These are phyloP conservation scores for Polytrichum commune DNA, from an alignment of 225 moss, liverwort and hornwort species.

Conservation along the genomic window DNA sequence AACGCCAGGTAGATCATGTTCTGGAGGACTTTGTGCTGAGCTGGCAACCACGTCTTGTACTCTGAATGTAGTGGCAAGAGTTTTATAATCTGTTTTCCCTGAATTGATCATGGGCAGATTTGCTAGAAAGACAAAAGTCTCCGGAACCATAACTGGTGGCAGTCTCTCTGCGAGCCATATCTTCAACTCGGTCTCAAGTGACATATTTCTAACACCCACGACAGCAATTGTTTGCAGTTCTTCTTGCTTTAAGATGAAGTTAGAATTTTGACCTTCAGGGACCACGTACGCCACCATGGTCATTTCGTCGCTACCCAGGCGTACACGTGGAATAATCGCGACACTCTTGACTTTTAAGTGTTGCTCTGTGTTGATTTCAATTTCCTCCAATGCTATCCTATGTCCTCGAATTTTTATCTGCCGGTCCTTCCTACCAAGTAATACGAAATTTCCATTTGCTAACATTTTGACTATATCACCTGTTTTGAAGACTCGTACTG, in stretches of 20 bases:
- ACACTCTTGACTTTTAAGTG: conserved; percentile 33
- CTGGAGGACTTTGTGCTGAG: not conserved
- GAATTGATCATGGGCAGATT: conserved; percentile 39
- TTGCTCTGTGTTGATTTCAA: conserved; percentile 31
- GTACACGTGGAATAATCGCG: conserved; percentile 17
- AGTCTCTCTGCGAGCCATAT: conserved; percentile 37
- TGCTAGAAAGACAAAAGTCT: conserved; percentile 24
- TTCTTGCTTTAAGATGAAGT: not conserved
- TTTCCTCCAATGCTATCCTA: conserved; percentile 43
- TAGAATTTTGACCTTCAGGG: not conserved
- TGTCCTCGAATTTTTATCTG: conserved; percentile 49
- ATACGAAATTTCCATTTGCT: conserved; percentile 23
- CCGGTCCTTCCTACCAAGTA: conserved; percentile 43
- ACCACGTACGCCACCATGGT: conserved; percentile 47
- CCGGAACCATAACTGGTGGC: conserved; percentile 43
- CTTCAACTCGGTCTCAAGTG: conserved; percentile 22
- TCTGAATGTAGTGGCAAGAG: conserved; percentile 20
- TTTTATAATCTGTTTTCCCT: conserved; percentile 37
- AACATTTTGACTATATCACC: conserved; percentile 33
- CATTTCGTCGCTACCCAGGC: conserved; percentile 12
- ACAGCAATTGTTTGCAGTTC: too few species aligned
- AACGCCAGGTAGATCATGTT: conserved; percentile 15
- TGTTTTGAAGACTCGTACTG: conserved; percentile 28
- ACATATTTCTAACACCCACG: too few species aligned
- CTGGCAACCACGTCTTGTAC: conserved; percentile 6